phyloP scores from a whole-genome alignment of 768 basidiomycete species.

The Amanita phalloides region DNA sequence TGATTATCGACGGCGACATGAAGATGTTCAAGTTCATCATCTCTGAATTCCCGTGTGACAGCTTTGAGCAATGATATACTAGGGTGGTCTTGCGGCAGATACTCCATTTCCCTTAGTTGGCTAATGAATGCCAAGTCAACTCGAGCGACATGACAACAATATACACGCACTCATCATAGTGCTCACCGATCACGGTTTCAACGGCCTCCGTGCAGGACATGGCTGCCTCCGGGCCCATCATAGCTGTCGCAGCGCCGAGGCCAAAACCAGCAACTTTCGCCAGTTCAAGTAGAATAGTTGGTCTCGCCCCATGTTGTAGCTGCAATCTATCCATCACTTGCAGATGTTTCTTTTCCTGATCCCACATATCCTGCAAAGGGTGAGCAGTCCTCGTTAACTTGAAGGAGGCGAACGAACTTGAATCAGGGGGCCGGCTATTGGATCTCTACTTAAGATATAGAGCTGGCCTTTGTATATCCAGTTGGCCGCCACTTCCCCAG shows the following conservation, averaged over 20 bases:
- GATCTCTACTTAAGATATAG: conserved; percentile 56
- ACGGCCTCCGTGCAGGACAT: conserved; percentile 99
- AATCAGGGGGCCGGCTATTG: conserved; percentile 49
- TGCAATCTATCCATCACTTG: conserved; percentile 78
- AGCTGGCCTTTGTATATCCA: conserved; percentile 91
- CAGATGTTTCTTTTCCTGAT: conserved; percentile 90
- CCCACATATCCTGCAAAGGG: conserved; percentile 81
- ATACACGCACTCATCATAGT: conserved; percentile 85
- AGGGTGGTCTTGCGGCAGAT: conserved; percentile 55
- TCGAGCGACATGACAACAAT: conserved; percentile 2
- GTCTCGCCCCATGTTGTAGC: conserved; percentile 72
- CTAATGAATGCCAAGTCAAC: conserved; percentile 26
- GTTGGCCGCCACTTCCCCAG: conserved; percentile 92
- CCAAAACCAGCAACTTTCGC: conserved; percentile 86
- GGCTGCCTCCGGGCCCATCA: conserved; percentile 86
- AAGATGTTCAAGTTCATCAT: conserved; percentile 92
- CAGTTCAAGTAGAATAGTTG: conserved; percentile 72
- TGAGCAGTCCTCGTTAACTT: neutral
- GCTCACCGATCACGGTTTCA: conserved; percentile 95
- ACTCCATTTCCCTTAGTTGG: conserved; percentile 69
- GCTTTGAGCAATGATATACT: conserved; percentile 66
- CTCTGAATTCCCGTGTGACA: conserved; percentile 75
- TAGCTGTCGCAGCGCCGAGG: conserved; percentile 73
- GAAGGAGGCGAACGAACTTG: conserved; percentile 38
- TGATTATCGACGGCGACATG: conserved; percentile 83